These are phyloP conservation scores for Leccinum proximum DNA, from an alignment of 1,284 basidiomycete species.

Conservation along the genomic window DNA sequence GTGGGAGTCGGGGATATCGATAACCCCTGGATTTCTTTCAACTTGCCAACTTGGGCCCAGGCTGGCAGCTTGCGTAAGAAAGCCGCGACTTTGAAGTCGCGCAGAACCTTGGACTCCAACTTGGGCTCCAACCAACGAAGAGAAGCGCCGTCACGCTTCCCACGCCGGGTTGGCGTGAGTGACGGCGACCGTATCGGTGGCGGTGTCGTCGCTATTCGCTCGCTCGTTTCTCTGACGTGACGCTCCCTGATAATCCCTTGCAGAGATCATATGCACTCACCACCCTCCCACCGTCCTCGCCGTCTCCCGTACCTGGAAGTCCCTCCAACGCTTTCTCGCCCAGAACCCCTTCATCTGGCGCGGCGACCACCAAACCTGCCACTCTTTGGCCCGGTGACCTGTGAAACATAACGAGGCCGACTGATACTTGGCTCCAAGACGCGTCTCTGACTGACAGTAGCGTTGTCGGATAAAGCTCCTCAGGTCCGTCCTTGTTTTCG, in stretches of 20 bases:
- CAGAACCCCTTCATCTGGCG: conserved; percentile 42
- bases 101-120: too few relatives aligned
- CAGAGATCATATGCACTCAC: conserved; percentile 37
- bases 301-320: conserved; percentile 41
- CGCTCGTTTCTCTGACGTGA: conserved; percentile 10
- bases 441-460: conserved; percentile 12
- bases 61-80: too few relatives aligned
- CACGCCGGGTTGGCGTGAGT: too few relatives aligned
- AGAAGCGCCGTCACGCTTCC: too few relatives aligned
- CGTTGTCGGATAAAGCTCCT: conserved; percentile 19
- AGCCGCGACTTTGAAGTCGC: too few relatives aligned
- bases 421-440: background rate
- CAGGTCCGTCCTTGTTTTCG: conserved; percentile 12
- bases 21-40: too few relatives aligned
- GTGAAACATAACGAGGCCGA: conserved; percentile 36
- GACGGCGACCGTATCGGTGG: too few relatives aligned
- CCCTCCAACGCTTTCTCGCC: conserved; percentile 37
- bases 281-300: conserved; percentile 42
- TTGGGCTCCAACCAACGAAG: too few relatives aligned
- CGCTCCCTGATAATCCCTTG: conserved; percentile 38
- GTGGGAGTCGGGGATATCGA: too few relatives aligned
- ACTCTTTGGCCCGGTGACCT: conserved; percentile 28
- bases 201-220: too few relatives aligned
- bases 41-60: too few relatives aligned
- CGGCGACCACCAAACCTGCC: conserved; percentile 30